Conservation (phyloP, 495 filamentous ascomycete genomes). For the Glonium stellatum region DNA sequence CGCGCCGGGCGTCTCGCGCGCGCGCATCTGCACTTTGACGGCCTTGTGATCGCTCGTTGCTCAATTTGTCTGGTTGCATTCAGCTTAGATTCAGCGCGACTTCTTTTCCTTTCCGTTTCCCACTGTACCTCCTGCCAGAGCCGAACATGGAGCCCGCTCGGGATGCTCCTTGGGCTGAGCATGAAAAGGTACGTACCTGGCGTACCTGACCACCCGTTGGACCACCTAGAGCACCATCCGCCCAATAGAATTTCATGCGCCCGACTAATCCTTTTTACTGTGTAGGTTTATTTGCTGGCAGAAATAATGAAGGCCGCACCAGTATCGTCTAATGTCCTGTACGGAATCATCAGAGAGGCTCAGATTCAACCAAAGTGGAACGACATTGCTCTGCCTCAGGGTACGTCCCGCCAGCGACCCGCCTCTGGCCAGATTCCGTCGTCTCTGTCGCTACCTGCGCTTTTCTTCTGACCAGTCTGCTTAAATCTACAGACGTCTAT, state of each 20-base stretch:
- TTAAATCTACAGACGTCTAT: neutral
- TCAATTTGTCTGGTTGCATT: conserved; percentile 1
- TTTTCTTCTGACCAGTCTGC: conserved; percentile 5
- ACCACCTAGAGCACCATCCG: neutral
- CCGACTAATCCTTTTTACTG: conserved; percentile 10
- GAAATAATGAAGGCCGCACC: conserved; percentile 56
- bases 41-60: conserved; percentile 1
- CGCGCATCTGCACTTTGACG: conserved; percentile 2
- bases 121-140: neutral
- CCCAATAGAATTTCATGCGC: conserved; percentile 7
- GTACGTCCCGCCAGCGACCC: conserved; percentile 30
- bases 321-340: conserved; percentile 44
- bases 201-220: no score
- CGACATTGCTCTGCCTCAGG: conserved; percentile 51
- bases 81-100: neutral
- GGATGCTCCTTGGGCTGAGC: conserved; percentile 46
- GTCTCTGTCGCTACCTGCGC: neutral
- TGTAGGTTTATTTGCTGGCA: conserved; percentile 47
- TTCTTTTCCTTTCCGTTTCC: neutral
- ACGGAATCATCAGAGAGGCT: conserved; percentile 45
- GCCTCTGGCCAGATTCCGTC: conserved; percentile 8
- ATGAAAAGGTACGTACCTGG: conserved; percentile 50
- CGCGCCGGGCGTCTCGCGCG: conserved; percentile 2
- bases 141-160: conserved; percentile 4
- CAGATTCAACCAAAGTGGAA: conserved; percentile 49